Evolutionary conservation across 441 rosid species (phyloP), one percentile per base, ranked within the genome.

Genomic region (Sinapis alba): DNA sequence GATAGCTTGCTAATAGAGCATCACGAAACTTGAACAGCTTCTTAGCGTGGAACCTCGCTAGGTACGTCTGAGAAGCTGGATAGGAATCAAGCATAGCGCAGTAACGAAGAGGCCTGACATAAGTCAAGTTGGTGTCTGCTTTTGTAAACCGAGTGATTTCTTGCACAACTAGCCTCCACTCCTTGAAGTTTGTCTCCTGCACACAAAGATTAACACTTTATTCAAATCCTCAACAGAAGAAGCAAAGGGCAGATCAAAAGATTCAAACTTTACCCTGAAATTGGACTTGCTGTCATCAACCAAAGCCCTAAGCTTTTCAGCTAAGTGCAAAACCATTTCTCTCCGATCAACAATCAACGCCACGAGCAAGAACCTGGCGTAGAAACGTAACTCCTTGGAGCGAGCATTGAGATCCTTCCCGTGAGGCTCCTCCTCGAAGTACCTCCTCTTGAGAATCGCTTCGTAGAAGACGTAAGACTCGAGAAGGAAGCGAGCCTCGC

Each of bases 381-480:
- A 91, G 78, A 91, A 95, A 43, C 97, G 83, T 68, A 95, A 57
- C 83, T 93, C 98, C 85, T 95, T 95, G 19, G 86, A 89, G 63
- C 94, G 79, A 56, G 92, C 94, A 4, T 84, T 84, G 15, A 91
- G 81, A 86, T 91, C 95, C 69, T 79, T 90, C 26, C 69, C 84
- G 19, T 80, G 81, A 41, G 73, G 59, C 62, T 84, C 93, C 61
- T 83, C 91, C n/a, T 90, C 94, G 64, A 95, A 95, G 81, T 95
- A 95, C 67, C 78, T 86, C 62, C 99, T 73, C 63, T 64, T 83
- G 43, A 95, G 54, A 77, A 95, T 93, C 13, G 99, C 99, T 41
- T 95, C 97, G 66, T 95, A 95, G 72, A 95, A 95, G 26, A 95
- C 90, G 69, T 87, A 91, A 10, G 98, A 88, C 76, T 93, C 99